Conservation (phyloP, 345 rosid genomes). For the Eucalyptus marginata region DNA sequence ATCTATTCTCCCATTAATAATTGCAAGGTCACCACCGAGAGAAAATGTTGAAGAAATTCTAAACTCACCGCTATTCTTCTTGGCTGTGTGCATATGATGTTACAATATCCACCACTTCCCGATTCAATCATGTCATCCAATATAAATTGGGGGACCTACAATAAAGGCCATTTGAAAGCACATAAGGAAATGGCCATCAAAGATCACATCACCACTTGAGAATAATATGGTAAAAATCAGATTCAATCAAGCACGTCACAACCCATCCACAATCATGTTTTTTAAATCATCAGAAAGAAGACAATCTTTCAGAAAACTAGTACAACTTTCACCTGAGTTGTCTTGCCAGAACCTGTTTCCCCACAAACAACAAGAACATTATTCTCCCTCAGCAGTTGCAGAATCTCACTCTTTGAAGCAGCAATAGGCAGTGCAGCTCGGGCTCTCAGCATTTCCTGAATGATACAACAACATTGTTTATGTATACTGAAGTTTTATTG, state of each 20-base stretch:
- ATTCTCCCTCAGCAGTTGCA: slow-evolving; percentile 56
- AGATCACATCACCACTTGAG: not conserved
- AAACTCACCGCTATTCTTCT: slow-evolving; percentile 78
- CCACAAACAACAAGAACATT: slow-evolving; percentile 85
- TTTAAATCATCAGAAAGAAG: not conserved
- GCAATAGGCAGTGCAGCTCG: slow-evolving; percentile 74
- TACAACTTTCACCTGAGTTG: slow-evolving; percentile 58
- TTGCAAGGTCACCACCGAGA: not conserved
- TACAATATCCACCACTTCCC: slow-evolving; percentile 68
- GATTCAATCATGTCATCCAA: slow-evolving; percentile 91
- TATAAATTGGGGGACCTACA: slow-evolving; percentile 90
- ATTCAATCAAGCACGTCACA: not conserved
- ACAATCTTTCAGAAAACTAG: not conserved
- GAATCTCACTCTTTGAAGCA: slow-evolving; percentile 51
- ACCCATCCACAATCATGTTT: not conserved
- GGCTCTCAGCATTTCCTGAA: slow-evolving; percentile 57
- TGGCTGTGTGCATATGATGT: slow-evolving; percentile 93
- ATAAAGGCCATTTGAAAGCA: not conserved
- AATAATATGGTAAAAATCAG: not conserved
- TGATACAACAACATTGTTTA: not conserved
- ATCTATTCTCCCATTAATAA: not conserved
- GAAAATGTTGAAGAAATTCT: not conserved
- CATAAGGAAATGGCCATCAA: not conserved
- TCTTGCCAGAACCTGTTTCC: slow-evolving; percentile 98
- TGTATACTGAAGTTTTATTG: not conserved